Evolutionary conservation across 2,329 filamentous ascomycete genomes (phyloP), one percentile per base, ranked within the genome.

Genomic region (Cladophialophora yegresii): DNA sequence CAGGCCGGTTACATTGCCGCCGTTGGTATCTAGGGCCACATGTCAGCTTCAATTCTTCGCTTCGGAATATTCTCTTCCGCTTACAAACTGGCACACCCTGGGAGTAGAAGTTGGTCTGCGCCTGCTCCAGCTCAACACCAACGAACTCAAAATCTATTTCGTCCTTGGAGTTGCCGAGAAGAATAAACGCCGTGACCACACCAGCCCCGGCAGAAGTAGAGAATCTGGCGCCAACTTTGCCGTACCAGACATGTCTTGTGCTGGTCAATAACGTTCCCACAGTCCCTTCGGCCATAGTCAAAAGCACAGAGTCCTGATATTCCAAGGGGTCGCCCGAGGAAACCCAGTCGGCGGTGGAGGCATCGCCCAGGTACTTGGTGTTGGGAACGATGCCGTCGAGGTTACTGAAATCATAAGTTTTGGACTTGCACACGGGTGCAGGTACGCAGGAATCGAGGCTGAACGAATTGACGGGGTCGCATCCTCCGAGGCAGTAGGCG

Each of bases 61-160:
- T 8, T 32, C 28, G 20, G 16, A 36, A 43, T 40, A 47, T 43
- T 16, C 22, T 7, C 1, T 22, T 28, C 43, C 47, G 81, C 91
- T 82, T 82, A 96, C 92, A 98, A 77, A 93, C 84, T 45, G 91
- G 89, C 68, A 97, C 89, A 74, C 95, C 95, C 80, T 97, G 93
- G 80, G 89, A 97, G 80, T 97, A 99, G 82, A 88, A 99, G 81
- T 99, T 99, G 75, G 92, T 95, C 81, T 99, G 93, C 20, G 89
- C 91, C 67, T 84, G 85, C 54, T 82, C 74, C 67, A 96, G 82
- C 73, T 97, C 91, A 51, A 85, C 85, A 70, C 95, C 95, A 61
- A 99, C 85, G 76, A 90, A 98, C 77, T 99, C 95, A 76, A 92
- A 98, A 80, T 99, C 95, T 73, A 99, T 96, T 79, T 99, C 95